Percentiles rank a stretch among this genome's conserved stretches.
Evolutionary conservation across 257 asterid genomes (phyloP).

Genomic region (Voacanga thouarsii): DNA sequence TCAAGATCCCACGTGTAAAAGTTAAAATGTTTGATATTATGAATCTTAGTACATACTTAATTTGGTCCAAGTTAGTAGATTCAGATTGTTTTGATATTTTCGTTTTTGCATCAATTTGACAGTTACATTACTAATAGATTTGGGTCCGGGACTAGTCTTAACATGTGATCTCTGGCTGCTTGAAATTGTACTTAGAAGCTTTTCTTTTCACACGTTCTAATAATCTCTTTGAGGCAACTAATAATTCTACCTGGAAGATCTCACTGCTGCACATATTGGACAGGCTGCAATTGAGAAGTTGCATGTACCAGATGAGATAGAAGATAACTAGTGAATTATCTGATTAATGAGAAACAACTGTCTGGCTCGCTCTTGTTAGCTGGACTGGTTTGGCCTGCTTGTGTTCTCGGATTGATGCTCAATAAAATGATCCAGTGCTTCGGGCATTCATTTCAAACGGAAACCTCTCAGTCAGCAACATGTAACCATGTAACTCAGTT

Average conservation of each 20-base stretch:
- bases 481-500: constrained; percentile 18
- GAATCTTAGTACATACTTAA: background rate
- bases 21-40: background rate
- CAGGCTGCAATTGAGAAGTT: constrained; percentile 94
- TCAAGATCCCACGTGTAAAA: background rate
- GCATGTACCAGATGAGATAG: constrained; percentile 88
- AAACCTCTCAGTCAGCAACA: background rate
- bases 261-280: background rate
- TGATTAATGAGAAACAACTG: constrained; percentile 4
- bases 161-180: background rate
- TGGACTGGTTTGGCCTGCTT: constrained; percentile 21
- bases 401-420: constrained; percentile 32
- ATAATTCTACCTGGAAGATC: background rate
- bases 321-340: constrained; percentile 49
- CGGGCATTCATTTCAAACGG: background rate
- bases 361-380: constrained; percentile 18
- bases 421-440: background rate
- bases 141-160: background rate
- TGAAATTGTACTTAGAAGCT: background rate
- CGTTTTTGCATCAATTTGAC: background rate
- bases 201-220: background rate
- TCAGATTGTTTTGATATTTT: background rate
- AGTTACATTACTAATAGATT: background rate
- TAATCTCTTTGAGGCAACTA: background rate
- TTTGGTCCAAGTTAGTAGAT: background rate